These are phyloP conservation scores for Tuber microsphaerosporum DNA, from an alignment of 495 filamentous ascomycete species.

Conservation along the genomic window DNA sequence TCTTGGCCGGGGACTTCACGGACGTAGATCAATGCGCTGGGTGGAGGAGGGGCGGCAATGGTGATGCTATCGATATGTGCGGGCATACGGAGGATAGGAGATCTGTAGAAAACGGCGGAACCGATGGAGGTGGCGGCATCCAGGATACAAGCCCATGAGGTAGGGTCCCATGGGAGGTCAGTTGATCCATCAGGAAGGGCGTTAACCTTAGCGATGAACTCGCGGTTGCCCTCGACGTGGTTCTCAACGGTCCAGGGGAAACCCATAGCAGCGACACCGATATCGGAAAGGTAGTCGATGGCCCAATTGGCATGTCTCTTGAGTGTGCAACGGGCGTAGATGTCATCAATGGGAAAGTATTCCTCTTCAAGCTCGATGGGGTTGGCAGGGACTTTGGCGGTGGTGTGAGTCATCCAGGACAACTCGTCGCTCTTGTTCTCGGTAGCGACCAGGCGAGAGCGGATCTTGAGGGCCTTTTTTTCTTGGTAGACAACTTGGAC, in stretches of 20 bases:
- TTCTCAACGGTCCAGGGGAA: slow-evolving; percentile 48
- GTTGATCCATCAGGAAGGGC: slow-evolving; percentile 22
- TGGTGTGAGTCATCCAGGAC: slow-evolving; percentile 46
- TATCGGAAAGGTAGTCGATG: slow-evolving; percentile 44
- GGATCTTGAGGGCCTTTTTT: slow-evolving; percentile 33
- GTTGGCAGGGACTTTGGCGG: slow-evolving; percentile 20
- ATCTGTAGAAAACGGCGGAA: slow-evolving; percentile 46
- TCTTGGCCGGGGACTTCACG: slow-evolving; percentile 22
- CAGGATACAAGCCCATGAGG: slow-evolving; percentile 47
- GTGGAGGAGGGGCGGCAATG: slow-evolving; percentile 15
- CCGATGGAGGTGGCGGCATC: slow-evolving; percentile 49
- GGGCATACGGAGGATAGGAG: slow-evolving; percentile 47
- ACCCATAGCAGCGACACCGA: slow-evolving; percentile 46
- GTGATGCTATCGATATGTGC: slow-evolving; percentile 39
- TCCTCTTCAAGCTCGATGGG: slow-evolving; percentile 6
- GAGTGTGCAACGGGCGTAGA: slow-evolving; percentile 27
- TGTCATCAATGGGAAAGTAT: slow-evolving; percentile 21
- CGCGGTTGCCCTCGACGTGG: slow-evolving; percentile 43
- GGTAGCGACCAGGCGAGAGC: slow-evolving; percentile 40
- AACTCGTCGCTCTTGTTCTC: slow-evolving; percentile 16
- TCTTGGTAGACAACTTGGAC: slow-evolving; percentile 42
- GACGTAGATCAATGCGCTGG: slow-evolving; percentile 30
- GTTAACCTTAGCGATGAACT: slow-evolving; percentile 48
- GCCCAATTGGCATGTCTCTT: slow-evolving; percentile 40
- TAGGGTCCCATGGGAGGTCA: slow-evolving; percentile 40